phyloP scores from a whole-genome alignment of 352 stramenopile genomes.

The Globisporangium cederbergense region DNA sequence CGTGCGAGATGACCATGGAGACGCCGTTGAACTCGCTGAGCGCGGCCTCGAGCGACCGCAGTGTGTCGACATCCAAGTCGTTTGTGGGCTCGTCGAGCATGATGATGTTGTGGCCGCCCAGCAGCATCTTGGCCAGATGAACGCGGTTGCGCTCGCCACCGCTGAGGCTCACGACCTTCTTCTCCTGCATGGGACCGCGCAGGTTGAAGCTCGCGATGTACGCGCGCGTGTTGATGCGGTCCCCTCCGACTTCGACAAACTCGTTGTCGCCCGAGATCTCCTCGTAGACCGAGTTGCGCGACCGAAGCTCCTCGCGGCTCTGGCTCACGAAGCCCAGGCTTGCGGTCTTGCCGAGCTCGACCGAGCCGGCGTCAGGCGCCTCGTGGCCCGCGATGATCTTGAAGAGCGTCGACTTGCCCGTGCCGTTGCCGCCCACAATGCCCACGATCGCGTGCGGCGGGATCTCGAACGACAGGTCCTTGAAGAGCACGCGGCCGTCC shows the following conservation, averaged over 20 bases:
- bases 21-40: conserved; percentile 89
- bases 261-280: conserved; percentile 86
- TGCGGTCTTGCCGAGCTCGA: conserved; percentile 78
- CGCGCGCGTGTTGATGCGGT: conserved; percentile 77
- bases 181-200: conserved; percentile 81
- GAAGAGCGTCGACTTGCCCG: conserved; percentile 96
- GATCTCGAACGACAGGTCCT: conserved; percentile 93
- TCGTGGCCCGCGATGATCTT: conserved; percentile 94
- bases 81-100: conserved; percentile 89
- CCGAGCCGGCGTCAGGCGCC: conserved; percentile 67
- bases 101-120: conserved; percentile 82
- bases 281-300: conserved; percentile 71
- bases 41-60: conserved; percentile 86
- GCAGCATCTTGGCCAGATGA: conserved; percentile 82
- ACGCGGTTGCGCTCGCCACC: conserved; percentile 85
- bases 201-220: conserved; percentile 89
- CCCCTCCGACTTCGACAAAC: conserved; percentile 71
- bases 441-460: conserved; percentile 95
- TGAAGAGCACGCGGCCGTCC: conserved; percentile 87
- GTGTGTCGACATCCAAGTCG: conserved; percentile 81
- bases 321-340: conserved; percentile 79
- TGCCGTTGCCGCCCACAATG: conserved; percentile 97
- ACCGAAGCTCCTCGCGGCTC: conserved; percentile 65
- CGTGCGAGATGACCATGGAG: conserved; percentile 94
- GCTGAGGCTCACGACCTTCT: conserved; percentile 71